These are phyloP conservation scores for Aspergillus felis DNA, from an alignment of 2,329 filamentous ascomycete species.

Conservation along the genomic window DNA sequence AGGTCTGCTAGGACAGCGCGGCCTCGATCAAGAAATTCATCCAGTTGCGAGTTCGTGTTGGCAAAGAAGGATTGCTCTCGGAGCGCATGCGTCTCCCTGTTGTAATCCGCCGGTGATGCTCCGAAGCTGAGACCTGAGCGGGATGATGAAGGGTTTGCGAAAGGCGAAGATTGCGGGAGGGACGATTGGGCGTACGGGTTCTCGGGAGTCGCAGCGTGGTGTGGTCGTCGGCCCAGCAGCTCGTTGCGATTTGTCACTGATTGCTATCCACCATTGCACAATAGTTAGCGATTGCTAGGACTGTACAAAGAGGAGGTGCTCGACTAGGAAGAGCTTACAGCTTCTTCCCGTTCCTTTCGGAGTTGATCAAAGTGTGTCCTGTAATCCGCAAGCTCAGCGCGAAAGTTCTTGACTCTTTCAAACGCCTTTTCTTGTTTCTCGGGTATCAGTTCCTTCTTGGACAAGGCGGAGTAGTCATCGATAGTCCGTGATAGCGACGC, in stretches of 20 bases:
- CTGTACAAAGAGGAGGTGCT: background rate
- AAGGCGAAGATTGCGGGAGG: slow-evolving; percentile 41
- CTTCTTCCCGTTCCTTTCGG: slow-evolving; percentile 73
- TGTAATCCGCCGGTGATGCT: slow-evolving; percentile 52
- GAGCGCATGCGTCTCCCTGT: slow-evolving; percentile 75
- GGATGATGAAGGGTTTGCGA: slow-evolving; percentile 33
- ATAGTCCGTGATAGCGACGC: slow-evolving; percentile 83
- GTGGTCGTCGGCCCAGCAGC: slow-evolving; percentile 78
- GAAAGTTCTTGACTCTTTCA: slow-evolving; percentile 82
- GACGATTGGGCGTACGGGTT: slow-evolving; percentile 78
- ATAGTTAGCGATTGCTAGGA: background rate
- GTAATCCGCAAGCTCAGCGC: slow-evolving; percentile 75
- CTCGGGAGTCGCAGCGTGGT: slow-evolving; percentile 74
- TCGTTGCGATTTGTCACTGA: slow-evolving; percentile 70
- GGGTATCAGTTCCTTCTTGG: slow-evolving; percentile 82
- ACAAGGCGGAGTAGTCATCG: slow-evolving; percentile 83
- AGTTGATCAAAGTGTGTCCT: slow-evolving; percentile 71
- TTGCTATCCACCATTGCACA: slow-evolving; percentile 36
- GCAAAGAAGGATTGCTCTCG: slow-evolving; percentile 85
- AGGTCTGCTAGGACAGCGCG: slow-evolving; percentile 86
- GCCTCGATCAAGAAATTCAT: slow-evolving; percentile 90
- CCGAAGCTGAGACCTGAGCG: slow-evolving; percentile 44
- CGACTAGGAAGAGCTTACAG: slow-evolving; percentile 39
- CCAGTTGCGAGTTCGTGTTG: slow-evolving; percentile 76
- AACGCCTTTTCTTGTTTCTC: slow-evolving; percentile 89